Conservation (phyloP, 345 rosid genomes). For the Angophora floribunda region DNA sequence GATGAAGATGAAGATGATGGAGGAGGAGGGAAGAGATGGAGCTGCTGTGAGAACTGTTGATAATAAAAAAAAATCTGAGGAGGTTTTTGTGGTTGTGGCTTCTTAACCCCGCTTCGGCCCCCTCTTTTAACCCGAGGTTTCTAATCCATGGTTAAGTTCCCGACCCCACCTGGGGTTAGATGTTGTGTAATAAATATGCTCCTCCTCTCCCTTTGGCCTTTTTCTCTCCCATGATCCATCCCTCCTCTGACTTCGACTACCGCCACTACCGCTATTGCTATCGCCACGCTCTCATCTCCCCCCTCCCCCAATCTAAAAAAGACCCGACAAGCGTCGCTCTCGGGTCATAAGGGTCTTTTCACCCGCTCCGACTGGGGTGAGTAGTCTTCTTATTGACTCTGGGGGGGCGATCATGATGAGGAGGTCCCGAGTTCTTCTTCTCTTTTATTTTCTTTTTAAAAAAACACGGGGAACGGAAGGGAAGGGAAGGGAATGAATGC, state of each 20-base stretch:
- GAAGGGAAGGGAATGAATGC: no score
- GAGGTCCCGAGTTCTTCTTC: background rate
- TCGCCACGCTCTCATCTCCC: background rate
- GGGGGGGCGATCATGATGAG: background rate
- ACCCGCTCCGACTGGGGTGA: background rate
- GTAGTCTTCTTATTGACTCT: background rate
- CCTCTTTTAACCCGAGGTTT: constrained; percentile 32
- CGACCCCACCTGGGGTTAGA: constrained; percentile 33
- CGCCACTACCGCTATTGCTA: background rate
- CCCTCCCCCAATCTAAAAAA: background rate
- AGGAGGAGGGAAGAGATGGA: background rate
- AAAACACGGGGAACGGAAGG: no score
- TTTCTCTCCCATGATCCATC: background rate
- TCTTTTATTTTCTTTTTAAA: no score
- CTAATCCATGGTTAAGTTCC: constrained; percentile 28
- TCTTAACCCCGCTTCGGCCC: constrained; percentile 26
- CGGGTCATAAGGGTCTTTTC: background rate
- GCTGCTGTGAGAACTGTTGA: constrained; percentile 11
- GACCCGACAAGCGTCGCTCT: background rate
- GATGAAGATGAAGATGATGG: constrained; percentile 1
- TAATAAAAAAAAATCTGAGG: constrained; percentile 25
- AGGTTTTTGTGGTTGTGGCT: constrained; percentile 48
- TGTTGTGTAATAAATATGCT: constrained; percentile 32
- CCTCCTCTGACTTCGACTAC: background rate
- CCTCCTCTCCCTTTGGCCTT: background rate